Evolutionary conservation across 768 basidiomycete genomes (phyloP), one percentile per base, ranked within the genome.

Genomic region (Gyrodon lividus): DNA sequence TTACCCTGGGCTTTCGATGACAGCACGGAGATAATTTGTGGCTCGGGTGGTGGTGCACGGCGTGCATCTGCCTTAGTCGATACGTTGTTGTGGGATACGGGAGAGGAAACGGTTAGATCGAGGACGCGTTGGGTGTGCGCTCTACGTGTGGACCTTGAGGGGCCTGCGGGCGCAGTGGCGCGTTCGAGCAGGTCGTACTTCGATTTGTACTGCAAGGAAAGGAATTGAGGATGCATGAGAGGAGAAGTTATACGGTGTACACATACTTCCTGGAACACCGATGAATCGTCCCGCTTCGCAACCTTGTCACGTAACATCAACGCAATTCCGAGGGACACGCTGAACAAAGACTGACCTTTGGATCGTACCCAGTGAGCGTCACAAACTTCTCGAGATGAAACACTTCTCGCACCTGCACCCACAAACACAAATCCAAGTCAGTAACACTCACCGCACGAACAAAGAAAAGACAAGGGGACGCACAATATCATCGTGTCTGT

Each of bases 311-410:
- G 16, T 45, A 51, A 53, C 54, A 31, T 45, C 51, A 20, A 22
- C 40, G n/a, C 34, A 24, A 31, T 23, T 44, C 17, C 22, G 20
- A 28, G 28, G 41, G 8, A 17, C 7, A 35, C 23, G 6, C 22
- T 9, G 7, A 19, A 38, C 12, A 28, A 24, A 2, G 47, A 45
- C 81, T 33, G 55, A 89, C 88, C 68, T 74, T 67, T 8, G 93
- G 94, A 68, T 95, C 79, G 66, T 84, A 98, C 17, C 75, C 77
- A 31, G 93, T 70, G 73, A 96, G 76, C 22, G 80, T 83, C 3
- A 83, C 79, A 64, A 88, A 95, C 51, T 86, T 76, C 57, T 94
- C 87, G 70, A 96, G 77, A 63, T 98, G 94, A 68, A 95, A 98
- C 52, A 82, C 75, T 69, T 98, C 92, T 53, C 94, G 82, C 43